Conservation (phyloP, 2,329 filamentous ascomycete genomes). For the Monilinia fructicola region DNA sequence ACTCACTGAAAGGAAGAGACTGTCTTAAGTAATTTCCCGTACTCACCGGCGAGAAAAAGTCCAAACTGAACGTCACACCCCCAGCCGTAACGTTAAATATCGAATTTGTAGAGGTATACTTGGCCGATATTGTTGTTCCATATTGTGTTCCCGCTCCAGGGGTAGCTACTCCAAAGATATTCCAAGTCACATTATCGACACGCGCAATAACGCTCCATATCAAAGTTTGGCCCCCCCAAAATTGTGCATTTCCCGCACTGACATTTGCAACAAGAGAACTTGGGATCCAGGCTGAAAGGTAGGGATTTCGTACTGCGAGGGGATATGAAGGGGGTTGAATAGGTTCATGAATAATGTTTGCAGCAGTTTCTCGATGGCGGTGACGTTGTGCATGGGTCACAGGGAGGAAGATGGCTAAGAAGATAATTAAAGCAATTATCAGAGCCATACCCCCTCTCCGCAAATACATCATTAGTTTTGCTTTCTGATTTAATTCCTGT, state of each 20-base stretch:
- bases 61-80: conserved; percentile 36
- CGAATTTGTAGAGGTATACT: conserved; percentile 41
- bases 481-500: neutral
- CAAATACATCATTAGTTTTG: conserved; percentile 1
- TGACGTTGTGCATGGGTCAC: conserved; percentile 7
- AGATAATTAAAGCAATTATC: conserved; percentile 1
- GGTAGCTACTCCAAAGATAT: conserved; percentile 38
- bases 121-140: conserved; percentile 32
- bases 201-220: conserved; percentile 42
- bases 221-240: conserved; percentile 41
- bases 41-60: conserved; percentile 43
- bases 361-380: neutral
- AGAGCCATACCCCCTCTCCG: neutral
- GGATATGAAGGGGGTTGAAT: conserved; percentile 22
- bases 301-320: conserved; percentile 21
- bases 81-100: conserved; percentile 37
- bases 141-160: conserved; percentile 29
- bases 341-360: conserved; percentile 1
- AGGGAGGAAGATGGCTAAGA: conserved; percentile 3
- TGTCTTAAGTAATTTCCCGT: conserved; percentile 40
- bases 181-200: conserved; percentile 39
- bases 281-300: conserved; percentile 40
- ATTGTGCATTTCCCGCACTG: conserved; percentile 37
- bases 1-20: conserved; percentile 42
- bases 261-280: conserved; percentile 35